phyloP scores from a whole-genome alignment of 2,329 filamentous ascomycete genomes.

The Hortaea sp. region DNA sequence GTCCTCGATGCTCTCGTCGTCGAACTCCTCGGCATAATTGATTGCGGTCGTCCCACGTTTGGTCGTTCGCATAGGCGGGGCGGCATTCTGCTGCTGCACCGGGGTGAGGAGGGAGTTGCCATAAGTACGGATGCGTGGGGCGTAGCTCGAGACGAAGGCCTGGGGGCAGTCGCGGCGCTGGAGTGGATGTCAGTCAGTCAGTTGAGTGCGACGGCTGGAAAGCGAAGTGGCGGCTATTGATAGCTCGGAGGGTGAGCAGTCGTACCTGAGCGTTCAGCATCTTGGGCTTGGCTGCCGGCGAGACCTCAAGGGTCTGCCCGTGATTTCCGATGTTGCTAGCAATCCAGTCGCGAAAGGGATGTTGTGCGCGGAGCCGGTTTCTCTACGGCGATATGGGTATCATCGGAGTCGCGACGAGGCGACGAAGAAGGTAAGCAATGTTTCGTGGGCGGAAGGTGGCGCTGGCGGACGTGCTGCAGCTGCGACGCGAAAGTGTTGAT shows the following conservation, averaged over 20 bases:
- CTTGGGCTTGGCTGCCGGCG: constrained; percentile 2
- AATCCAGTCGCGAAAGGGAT: constrained; percentile 7
- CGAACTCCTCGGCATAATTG: constrained; percentile 96
- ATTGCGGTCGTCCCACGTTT: constrained; percentile 94
- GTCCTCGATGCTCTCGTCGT: constrained; percentile 70
- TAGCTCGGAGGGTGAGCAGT: background rate
- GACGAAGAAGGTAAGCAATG: constrained; percentile 3
- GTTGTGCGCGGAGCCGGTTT: background rate
- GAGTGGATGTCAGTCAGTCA: background rate
- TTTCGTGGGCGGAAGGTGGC: constrained; percentile 4
- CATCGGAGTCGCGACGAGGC: constrained; percentile 12
- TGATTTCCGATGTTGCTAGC: background rate
- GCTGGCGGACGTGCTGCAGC: background rate
- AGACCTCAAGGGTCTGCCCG: constrained; percentile 8
- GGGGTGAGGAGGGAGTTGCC: constrained; percentile 86
- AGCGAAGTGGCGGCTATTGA: too few relatives aligned
- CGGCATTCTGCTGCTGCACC: constrained; percentile 59
- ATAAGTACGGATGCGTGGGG: constrained; percentile 79
- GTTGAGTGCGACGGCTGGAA: too few relatives aligned
- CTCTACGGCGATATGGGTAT: constrained; percentile 12
- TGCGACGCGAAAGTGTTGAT: background rate
- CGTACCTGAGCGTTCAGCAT: constrained; percentile 37
- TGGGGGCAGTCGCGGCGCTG: constrained; percentile 40
- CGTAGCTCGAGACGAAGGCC: constrained; percentile 84
- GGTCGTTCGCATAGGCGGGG: constrained; percentile 70